These are phyloP conservation scores for Alnus glutinosa DNA, from an alignment of 306 rosid species.

Conservation along the genomic window DNA sequence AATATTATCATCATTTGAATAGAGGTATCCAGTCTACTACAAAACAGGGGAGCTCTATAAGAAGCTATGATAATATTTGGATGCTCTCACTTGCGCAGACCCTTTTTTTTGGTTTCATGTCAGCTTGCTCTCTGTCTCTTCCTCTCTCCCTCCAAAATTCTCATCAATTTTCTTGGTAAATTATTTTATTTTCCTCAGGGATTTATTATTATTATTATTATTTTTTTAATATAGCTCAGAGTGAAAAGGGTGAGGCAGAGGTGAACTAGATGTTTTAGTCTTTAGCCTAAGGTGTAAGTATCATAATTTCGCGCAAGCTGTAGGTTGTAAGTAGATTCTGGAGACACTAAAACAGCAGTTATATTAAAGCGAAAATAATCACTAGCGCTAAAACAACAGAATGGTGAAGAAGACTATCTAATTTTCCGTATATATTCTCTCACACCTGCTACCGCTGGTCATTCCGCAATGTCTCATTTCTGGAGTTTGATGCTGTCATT, in stretches of 20 bases:
- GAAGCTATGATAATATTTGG: not conserved
- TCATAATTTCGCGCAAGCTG: slow-evolving; percentile 20
- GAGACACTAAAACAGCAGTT: not conserved
- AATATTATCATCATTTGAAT: not conserved
- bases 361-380: not conserved
- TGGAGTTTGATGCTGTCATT: not conserved
- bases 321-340: not conserved
- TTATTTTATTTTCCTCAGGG: not conserved
- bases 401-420: not conserved
- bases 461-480: not conserved
- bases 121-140: not conserved
- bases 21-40: not conserved
- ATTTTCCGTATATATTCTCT: not conserved
- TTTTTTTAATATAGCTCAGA: not conserved
- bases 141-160: not conserved
- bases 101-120: not conserved
- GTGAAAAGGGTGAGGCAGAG: not conserved
- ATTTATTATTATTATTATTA: no score
- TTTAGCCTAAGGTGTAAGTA: slow-evolving; percentile 10
- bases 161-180: not conserved
- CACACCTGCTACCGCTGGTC: not conserved
- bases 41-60: not conserved
- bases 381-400: not conserved
- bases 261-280: not conserved
- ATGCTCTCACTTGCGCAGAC: not conserved